These are phyloP conservation scores for Venturiaceae sp. DNA, from an alignment of 2,329 filamentous ascomycete species.

Conservation along the genomic window DNA sequence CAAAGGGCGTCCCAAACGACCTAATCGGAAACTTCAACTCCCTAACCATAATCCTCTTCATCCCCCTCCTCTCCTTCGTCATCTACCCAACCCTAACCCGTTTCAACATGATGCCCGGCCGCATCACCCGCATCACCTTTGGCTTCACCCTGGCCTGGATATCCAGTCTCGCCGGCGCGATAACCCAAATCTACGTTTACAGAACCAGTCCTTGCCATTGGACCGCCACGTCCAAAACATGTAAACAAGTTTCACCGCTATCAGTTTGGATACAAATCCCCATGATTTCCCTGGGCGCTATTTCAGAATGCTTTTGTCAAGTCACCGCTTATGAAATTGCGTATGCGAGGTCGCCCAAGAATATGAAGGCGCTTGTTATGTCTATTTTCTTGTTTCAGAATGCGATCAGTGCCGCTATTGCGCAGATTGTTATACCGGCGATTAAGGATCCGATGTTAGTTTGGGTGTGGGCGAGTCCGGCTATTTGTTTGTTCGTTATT, in stretches of 20 bases:
- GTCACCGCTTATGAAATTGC: conserved; percentile 34
- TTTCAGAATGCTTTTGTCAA: conserved; percentile 11
- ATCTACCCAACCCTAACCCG: conserved; percentile 37
- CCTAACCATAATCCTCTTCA: conserved; percentile 36
- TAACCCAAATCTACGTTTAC: conserved; percentile 39
- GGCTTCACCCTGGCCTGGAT: conserved; percentile 41
- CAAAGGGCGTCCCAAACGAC: conserved; percentile 40
- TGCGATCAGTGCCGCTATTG: conserved; percentile 28
- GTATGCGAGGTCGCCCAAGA: conserved; percentile 30
- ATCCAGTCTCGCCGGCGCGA: conserved; percentile 27
- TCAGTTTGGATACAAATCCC: conserved; percentile 35
- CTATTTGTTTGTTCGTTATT: conserved; percentile 37
- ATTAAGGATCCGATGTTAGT: conserved; percentile 38
- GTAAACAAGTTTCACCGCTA: conserved; percentile 28
- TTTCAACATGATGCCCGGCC: conserved; percentile 35
- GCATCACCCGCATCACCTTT: conserved; percentile 40
- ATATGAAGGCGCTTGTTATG: conserved; percentile 33
- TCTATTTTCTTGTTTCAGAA: conserved; percentile 31
- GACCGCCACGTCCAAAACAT: conserved; percentile 23
- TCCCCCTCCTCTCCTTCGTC: conserved; percentile 38
- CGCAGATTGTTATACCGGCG: conserved; percentile 31
- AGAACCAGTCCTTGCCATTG: conserved; percentile 33
- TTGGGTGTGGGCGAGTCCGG: conserved; percentile 40
- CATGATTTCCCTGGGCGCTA: conserved; percentile 24
- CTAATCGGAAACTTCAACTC: conserved; percentile 42